Base-by-base conservation (phyloP, 441 rosid species). In the Syzygium malaccense region DNA sequence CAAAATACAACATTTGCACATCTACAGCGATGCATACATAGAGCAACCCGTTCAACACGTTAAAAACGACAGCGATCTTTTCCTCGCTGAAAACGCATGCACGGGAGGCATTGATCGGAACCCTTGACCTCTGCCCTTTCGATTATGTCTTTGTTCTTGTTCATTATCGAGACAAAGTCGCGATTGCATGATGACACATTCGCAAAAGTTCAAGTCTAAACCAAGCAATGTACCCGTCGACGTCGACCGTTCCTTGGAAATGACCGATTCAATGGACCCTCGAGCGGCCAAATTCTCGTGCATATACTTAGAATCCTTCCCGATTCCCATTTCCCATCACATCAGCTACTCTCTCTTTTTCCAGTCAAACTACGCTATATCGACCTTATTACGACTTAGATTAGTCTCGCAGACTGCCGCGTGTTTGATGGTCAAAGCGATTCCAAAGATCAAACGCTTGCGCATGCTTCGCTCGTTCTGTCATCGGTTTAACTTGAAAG, bases 331-430 rank as follows among this genome's bases (percentile, higher is more conserved):
- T 71, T 37, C 12, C 80, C 49, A 37, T 71, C 80, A 33, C 80
- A 71, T 37, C 80, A 37, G 17, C 80, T 20, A 9, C 15, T 41
- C 28, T 2, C 66, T 32, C 30, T 30, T 25, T 58, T 20, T 37
- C 80, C 15, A 26, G 79, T 33, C 79, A 33, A 20, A 32, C 8
- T 19, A 19, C 5, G 48, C 15, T 0, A 2, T 11, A 5, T 37
- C 48, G 4, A 41, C 14, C 14, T 68, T 33, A 2, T 32, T 9
- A 68, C 23, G 48, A 33, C 48, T 33, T 5, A 1, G 14, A 11
- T 68, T 2, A 19, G 2, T 33, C 79, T 68, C 0, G 2, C 14
- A 2, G 20, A 8, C 23, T 15, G 5, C n/a, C 11, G 4, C 8
- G 1, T 14, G 6, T 8, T 15, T 2, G 4, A 66, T 18, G 79